Conservation (phyloP, 164 flowering plant genomes). For the Umbellularia californica region DNA sequence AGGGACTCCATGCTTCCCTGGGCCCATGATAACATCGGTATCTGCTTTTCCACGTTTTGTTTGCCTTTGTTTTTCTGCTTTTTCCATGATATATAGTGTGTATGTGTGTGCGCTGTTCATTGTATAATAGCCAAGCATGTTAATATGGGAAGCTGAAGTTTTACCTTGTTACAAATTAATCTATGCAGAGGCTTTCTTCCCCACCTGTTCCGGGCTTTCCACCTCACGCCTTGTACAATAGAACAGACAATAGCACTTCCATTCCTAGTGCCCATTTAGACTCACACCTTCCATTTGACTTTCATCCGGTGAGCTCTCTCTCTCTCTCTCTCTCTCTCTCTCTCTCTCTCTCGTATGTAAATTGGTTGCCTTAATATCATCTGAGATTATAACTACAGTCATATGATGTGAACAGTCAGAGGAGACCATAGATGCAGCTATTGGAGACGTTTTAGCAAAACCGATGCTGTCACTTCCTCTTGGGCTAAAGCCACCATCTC, state of each 20-base stretch:
- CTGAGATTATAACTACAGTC: neutral
- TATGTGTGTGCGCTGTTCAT: neutral
- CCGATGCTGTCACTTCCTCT: slow-evolving; percentile 97
- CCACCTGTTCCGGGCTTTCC: slow-evolving; percentile 55
- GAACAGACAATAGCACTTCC: slow-evolving; percentile 34
- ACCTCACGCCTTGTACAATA: slow-evolving; percentile 47
- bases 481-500: slow-evolving; percentile 84
- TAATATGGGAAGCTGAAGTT: neutral
- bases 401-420: slow-evolving; percentile 46
- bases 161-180: neutral
- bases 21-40: slow-evolving; percentile 41
- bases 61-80: neutral
- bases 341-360: neutral
- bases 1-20: slow-evolving; percentile 61
- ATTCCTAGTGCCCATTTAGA: slow-evolving; percentile 27
- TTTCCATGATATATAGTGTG: neutral
- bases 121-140: no score
- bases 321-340: neutral
- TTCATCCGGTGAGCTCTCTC: slow-evolving; percentile 46
- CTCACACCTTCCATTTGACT: slow-evolving; percentile 34
- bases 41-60: slow-evolving; percentile 2
- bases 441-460: slow-evolving; percentile 75
- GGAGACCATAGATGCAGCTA: slow-evolving; percentile 83
- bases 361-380: neutral
- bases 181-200: slow-evolving; percentile 48